These are phyloP conservation scores for Bryoerythrophyllum caledonicum DNA, from an alignment of 225 moss, liverwort and hornwort species.

Conservation along the genomic window DNA sequence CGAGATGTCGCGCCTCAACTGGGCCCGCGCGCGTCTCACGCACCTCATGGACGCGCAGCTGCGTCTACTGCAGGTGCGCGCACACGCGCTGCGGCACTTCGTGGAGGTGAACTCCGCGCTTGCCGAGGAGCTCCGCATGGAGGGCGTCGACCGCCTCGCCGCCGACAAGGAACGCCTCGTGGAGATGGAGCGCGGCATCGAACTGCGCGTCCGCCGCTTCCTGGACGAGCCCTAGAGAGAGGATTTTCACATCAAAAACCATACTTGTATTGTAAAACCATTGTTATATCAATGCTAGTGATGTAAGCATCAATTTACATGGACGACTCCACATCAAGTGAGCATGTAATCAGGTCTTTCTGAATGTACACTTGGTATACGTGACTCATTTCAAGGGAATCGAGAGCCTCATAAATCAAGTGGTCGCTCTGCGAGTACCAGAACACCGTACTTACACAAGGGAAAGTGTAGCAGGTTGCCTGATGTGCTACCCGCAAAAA, in stretches of 20 bases:
- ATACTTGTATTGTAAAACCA: background rate
- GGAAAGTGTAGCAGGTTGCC: conserved; percentile 28
- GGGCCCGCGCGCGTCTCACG: conserved; percentile 34
- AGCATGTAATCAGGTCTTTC: too few species aligned
- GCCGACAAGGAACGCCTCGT: conserved; percentile 43
- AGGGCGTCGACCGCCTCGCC: conserved; percentile 46
- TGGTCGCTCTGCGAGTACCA: conserved; percentile 26
- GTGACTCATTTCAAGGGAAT: conserved; percentile 23
- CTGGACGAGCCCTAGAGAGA: conserved; percentile 17
- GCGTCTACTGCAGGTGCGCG: conserved; percentile 25
- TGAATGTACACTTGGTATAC: conserved; percentile 21
- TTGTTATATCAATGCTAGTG: too few species aligned
- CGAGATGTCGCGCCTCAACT: conserved; percentile 50
- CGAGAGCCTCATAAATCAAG: conserved; percentile 32
- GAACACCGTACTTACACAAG: conserved; percentile 28
- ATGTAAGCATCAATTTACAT: too few species aligned
- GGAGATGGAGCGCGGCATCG: conserved; percentile 39
- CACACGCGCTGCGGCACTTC: conserved; percentile 29
- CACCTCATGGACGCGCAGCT: conserved; percentile 40
- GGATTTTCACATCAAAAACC: background rate
- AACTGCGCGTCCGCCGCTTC: conserved; percentile 24
- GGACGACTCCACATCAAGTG: too few species aligned
- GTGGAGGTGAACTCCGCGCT: conserved; percentile 39
- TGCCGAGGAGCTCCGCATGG: conserved; percentile 46
- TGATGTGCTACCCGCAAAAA: conserved; percentile 28